Evolutionary conservation across 208 protist genomes (phyloP).

Genomic region (Endotrypanum monterogeii): DNA sequence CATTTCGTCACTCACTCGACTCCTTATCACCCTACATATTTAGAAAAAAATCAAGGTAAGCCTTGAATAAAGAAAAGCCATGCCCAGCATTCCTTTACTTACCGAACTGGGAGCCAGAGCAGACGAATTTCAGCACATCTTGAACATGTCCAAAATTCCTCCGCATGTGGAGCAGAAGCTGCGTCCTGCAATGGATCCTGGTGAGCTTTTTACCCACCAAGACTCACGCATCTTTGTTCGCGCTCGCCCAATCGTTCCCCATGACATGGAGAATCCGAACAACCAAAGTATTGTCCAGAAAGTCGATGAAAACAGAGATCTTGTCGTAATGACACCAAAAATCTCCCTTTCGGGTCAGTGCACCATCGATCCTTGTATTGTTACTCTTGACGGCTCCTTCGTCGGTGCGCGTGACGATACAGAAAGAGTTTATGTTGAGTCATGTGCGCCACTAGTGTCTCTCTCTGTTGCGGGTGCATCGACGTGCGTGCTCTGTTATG

Average conservation of each 20-base stretch:
- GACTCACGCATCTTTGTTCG: conserved; percentile 90
- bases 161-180: conserved; percentile 56
- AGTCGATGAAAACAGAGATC: conserved; percentile 67
- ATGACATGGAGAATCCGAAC: conserved; percentile 71
- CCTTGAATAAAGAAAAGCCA: conserved; percentile 9
- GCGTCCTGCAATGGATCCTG: conserved; percentile 54
- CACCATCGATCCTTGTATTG: conserved; percentile 70
- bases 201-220: conserved; percentile 79
- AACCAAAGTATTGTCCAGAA: conserved; percentile 84
- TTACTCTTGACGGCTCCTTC: conserved; percentile 82
- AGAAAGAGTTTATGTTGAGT: conserved; percentile 71
- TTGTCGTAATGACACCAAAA: conserved; percentile 85
- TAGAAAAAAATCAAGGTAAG: neutral
- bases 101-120: conserved; percentile 82
- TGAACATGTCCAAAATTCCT: conserved; percentile 71
- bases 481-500: conserved; percentile 90
- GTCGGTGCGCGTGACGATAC: conserved; percentile 63
- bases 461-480: conserved; percentile 80
- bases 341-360: conserved; percentile 83
- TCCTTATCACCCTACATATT: neutral
- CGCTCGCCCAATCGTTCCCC: conserved; percentile 76
- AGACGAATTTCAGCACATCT: conserved; percentile 80
- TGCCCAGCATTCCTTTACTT: conserved; percentile 88
- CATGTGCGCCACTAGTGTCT: conserved; percentile 78
- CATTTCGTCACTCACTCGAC: neutral